Conservation (phyloP, 352 stramenopile species). For the Phytophthora megakarya region DNA sequence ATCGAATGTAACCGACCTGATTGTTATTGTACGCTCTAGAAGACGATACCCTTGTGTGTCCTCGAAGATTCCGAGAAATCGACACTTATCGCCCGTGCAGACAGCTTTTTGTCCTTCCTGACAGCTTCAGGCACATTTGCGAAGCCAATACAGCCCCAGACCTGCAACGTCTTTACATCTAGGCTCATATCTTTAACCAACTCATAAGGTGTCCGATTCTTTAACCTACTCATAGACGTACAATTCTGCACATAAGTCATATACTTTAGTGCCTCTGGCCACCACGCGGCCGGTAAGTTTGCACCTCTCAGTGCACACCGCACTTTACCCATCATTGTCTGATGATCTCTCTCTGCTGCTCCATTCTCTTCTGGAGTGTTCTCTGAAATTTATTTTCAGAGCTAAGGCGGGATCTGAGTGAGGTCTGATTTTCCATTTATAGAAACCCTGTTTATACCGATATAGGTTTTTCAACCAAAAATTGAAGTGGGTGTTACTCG, state of each 20-base stretch:
- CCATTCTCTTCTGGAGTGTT: slow-evolving; percentile 1
- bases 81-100: not conserved
- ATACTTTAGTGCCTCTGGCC: slow-evolving; percentile 3
- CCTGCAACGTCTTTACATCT: slow-evolving; percentile 1
- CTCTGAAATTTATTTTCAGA: too few relatives aligned
- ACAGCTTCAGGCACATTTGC: slow-evolving; percentile 1
- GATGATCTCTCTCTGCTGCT: not conserved
- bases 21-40: not conserved
- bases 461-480: too few relatives aligned
- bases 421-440: too few relatives aligned
- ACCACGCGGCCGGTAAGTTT: too few relatives aligned
- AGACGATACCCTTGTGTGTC: not conserved
- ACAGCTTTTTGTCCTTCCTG: slow-evolving; percentile 2
- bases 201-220: too few relatives aligned
- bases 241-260: slow-evolving; percentile 10
- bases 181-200: not conserved
- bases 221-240: too few relatives aligned
- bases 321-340: too few relatives aligned
- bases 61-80: not conserved
- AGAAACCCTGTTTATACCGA: too few relatives aligned
- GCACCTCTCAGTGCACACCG: too few relatives aligned
- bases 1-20: not conserved
- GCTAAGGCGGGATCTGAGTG: too few relatives aligned
- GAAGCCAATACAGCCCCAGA: not conserved
- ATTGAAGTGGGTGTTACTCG: too few relatives aligned